Percentiles rank a stretch among this genome's conserved stretches.
Evolutionary conservation across 2,329 filamentous ascomycete genomes (phyloP).

Genomic region (Cryoendolithus antarcticus): DNA sequence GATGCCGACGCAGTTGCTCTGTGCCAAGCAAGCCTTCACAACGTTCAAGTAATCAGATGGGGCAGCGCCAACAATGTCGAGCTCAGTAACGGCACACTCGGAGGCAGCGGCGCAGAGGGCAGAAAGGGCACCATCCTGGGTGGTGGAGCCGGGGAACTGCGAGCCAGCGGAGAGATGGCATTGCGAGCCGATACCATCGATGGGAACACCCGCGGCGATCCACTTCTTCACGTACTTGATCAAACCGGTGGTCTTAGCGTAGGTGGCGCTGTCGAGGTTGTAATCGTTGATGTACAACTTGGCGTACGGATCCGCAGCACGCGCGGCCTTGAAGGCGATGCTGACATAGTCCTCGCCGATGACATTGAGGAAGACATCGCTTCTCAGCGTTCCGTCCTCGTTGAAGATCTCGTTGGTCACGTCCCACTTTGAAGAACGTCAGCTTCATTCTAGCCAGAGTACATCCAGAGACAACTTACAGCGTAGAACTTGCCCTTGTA

Average conservation of each 20-base stretch:
- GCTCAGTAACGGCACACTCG: conserved; percentile 54
- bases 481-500: conserved; percentile 53
- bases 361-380: conserved; percentile 53
- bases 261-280: conserved; percentile 47
- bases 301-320: conserved; percentile 51
- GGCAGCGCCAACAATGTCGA: conserved; percentile 51
- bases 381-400: conserved; percentile 52
- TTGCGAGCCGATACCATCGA: conserved; percentile 53
- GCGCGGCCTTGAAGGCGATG: conserved; percentile 58
- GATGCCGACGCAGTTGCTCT: conserved; percentile 51
- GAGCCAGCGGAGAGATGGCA: conserved; percentile 38
- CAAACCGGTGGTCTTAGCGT: conserved; percentile 47
- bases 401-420: conserved; percentile 51
- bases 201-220: conserved; percentile 48
- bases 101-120: conserved; percentile 37
- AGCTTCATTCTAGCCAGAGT: neutral
- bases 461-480: conserved; percentile 15
- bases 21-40: conserved; percentile 43
- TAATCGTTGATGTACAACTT: conserved; percentile 67
- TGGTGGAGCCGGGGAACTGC: conserved; percentile 25
- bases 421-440: conserved; percentile 29
- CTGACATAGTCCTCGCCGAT: conserved; percentile 58
- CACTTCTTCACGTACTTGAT: conserved; percentile 50
- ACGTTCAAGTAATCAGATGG: conserved; percentile 45
- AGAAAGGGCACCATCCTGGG: conserved; percentile 38